phyloP scores from a whole-genome alignment of 768 basidiomycete genomes.

The Lentinula raphanica region DNA sequence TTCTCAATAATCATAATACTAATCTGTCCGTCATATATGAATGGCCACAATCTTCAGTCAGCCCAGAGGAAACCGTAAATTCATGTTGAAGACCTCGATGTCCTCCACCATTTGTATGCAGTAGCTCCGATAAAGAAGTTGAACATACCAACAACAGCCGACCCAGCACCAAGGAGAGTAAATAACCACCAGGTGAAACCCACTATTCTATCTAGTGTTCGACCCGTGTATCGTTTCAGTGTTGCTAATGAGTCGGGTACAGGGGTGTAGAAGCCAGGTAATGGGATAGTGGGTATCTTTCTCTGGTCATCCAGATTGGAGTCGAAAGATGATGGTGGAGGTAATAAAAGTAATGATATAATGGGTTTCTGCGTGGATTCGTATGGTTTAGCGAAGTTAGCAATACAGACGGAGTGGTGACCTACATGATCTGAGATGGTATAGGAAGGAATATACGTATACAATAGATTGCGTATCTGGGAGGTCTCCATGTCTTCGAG shows the following conservation, averaged over 20 bases:
- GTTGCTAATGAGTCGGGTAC: slow-evolving; percentile 46
- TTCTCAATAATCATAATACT: too few species aligned
- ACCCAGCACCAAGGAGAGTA: slow-evolving; percentile 72
- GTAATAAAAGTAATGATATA: slow-evolving; percentile 64
- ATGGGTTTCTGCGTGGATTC: slow-evolving; percentile 72
- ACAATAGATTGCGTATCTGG: slow-evolving; percentile 59
- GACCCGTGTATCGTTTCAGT: slow-evolving; percentile 62
- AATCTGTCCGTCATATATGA: too few species aligned
- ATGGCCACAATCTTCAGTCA: too few species aligned
- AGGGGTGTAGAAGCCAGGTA: slow-evolving; percentile 48
- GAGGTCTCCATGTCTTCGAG: slow-evolving; percentile 46
- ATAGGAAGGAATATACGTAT: slow-evolving; percentile 78
- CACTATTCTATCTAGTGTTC: slow-evolving; percentile 62
- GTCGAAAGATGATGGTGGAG: slow-evolving; percentile 24
- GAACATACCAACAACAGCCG: slow-evolving; percentile 60
- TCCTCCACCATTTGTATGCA: not conserved
- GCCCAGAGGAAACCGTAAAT: not conserved
- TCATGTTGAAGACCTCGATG: not conserved
- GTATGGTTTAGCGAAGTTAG: not conserved
- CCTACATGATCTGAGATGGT: slow-evolving; percentile 87
- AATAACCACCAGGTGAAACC: slow-evolving; percentile 80
- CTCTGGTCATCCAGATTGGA: slow-evolving; percentile 12
- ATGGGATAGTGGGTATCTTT: slow-evolving; percentile 39
- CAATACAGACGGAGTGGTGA: slow-evolving; percentile 4
- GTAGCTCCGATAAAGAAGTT: slow-evolving; percentile 27